These are phyloP conservation scores for Cercospora sp. DNA, from an alignment of 2,329 filamentous ascomycete genomes.

Conservation along the genomic window DNA sequence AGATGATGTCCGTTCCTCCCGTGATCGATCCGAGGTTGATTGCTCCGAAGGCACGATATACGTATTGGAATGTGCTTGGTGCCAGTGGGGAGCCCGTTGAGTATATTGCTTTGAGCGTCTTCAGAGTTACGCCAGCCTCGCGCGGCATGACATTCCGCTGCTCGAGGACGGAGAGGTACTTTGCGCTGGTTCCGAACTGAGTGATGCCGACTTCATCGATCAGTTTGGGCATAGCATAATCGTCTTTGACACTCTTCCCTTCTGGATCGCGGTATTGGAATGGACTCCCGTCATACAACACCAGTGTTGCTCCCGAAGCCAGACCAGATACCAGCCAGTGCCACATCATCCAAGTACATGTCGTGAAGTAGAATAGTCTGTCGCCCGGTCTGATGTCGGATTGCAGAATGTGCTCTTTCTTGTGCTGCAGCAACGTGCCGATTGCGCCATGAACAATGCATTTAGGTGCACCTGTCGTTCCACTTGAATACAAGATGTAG, in stretches of 20 bases:
- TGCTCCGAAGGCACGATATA: constrained; percentile 81
- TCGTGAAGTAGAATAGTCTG: constrained; percentile 88
- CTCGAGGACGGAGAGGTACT: constrained; percentile 88
- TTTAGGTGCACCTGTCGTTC: constrained; percentile 84
- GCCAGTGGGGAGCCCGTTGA: constrained; percentile 90
- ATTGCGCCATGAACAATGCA: constrained; percentile 91
- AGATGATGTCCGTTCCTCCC: constrained; percentile 94
- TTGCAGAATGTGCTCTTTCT: constrained; percentile 91
- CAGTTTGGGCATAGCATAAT: constrained; percentile 78
- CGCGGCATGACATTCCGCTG: constrained; percentile 67
- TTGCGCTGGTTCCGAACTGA: constrained; percentile 92
- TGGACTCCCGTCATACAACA: constrained; percentile 90
- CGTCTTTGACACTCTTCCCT: constrained; percentile 59
- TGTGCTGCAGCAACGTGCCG: constrained; percentile 91
- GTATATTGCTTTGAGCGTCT: constrained; percentile 77
- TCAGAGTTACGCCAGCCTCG: constrained; percentile 57
- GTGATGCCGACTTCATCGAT: constrained; percentile 80
- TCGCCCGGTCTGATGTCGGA: constrained; percentile 73
- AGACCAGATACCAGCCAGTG: constrained; percentile 91
- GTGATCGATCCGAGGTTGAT: constrained; percentile 92
- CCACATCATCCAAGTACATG: constrained; percentile 99
- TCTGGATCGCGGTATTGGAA: constrained; percentile 58
- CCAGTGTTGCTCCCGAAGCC: constrained; percentile 75
- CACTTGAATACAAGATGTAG: constrained; percentile 90
- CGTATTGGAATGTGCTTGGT: constrained; percentile 87